Conservation (phyloP, 2,329 filamentous ascomycete species). For the Colletotrichum filicis region DNA sequence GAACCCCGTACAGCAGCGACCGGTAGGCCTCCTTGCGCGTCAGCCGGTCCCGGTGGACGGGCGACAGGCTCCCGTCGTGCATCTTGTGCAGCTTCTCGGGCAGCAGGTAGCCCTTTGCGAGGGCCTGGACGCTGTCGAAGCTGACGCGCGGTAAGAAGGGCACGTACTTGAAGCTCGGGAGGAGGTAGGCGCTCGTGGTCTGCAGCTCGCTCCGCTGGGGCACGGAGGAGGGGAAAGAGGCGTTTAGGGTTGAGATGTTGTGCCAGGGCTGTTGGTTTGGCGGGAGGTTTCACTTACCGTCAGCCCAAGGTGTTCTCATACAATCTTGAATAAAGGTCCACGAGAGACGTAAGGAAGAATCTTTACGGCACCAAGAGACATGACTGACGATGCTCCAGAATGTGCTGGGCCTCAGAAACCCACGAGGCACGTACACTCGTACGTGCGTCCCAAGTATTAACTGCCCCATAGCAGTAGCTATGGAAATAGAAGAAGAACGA, state of each 20-base stretch:
- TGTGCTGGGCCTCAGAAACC: no score
- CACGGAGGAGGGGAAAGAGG: slow-evolving; percentile 75
- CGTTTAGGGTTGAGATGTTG: slow-evolving; percentile 80
- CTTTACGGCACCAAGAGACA: not conserved
- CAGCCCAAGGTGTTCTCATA: slow-evolving; percentile 38
- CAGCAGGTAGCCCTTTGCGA: slow-evolving; percentile 74
- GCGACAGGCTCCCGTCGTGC: slow-evolving; percentile 66
- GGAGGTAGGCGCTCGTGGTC: slow-evolving; percentile 76
- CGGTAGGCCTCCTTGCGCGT: slow-evolving; percentile 63
- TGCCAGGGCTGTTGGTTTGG: slow-evolving; percentile 78
- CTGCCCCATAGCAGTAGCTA: not conserved
- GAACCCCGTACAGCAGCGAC: slow-evolving; percentile 64
- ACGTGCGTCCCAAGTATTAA: not conserved
- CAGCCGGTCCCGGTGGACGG: slow-evolving; percentile 64
- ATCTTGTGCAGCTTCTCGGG: slow-evolving; percentile 70
- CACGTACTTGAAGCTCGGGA: slow-evolving; percentile 87
- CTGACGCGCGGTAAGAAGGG: slow-evolving; percentile 74
- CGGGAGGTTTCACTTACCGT: slow-evolving; percentile 42
- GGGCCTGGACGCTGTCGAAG: slow-evolving; percentile 63
- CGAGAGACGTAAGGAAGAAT: no score
- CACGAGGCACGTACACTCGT: not conserved
- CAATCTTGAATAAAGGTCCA: not conserved
- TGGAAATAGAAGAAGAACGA: not conserved
- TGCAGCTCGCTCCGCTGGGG: slow-evolving; percentile 56
- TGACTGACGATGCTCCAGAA: not conserved